Evolutionary conservation across 371 early-diverging fungal species (phyloP), one percentile per base, ranked within the genome.

Genomic region (Mucor plumbeus): DNA sequence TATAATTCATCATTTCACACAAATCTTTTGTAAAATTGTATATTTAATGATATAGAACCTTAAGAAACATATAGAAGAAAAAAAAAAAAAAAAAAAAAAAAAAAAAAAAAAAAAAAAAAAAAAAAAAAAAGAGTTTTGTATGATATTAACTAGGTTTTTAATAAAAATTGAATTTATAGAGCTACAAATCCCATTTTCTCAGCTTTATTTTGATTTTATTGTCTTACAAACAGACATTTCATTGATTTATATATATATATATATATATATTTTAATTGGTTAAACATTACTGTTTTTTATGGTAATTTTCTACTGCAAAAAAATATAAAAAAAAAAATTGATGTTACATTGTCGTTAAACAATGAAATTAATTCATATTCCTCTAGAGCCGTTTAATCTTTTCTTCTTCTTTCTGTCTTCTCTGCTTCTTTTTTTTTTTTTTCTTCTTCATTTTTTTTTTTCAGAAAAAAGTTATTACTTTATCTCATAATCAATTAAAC

Each of bases 241-340:
- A 43, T 43, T 5, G 15, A 43, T 19, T 48, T 21, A 0, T n/a
- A n/a, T n/a, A n/a, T n/a, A n/a, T n/a, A n/a, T n/a, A n/a, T n/a
- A n/a, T n/a, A n/a, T n/a, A n/a, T n/a, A n/a, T n/a, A n/a, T 48
- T 50, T 50, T 50, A 21, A 50, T 50, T 50, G 50, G 50, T 50
- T 26, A 19, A 50, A 50, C 50, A 21, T 50, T 50, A 13, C 50
- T 21, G 8, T 26, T 13, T 21, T 21, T 26, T 21, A 50, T 50
- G 10, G 48, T 21, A 48, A 48, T 48, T 48, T 3, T 48, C 48
- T 48, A 7, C 19, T 48, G 48, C 10, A 48, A 48, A 41, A 5
- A 14, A 41, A 15, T 1, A 41, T 10, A 41, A 10, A 11, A 41
- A 41, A 21, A 50, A 50, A 50, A 21, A 19, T 26, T 8, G 5